Evolutionary conservation across 176 grass and related monocot species (phyloP).

Genomic region (Triticum aestivum): IWGSC_CS_RefSeq_v2.1 NC_057803.1:545188114-545188613

Average conservation of each 20-base stretch:
- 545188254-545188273: not conserved
- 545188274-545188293: not conserved
- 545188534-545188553: not conserved
- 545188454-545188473: not conserved
- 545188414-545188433: not conserved
- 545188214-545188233: not conserved
- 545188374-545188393: not conserved
- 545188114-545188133: not conserved
- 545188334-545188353: not conserved
- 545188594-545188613: conserved; percentile 8
- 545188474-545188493: not conserved
- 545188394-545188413: not conserved
- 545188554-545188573: not conserved
- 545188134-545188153: not conserved
- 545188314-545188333: too few relatives aligned
- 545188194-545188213: not conserved
- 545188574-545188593: not conserved
- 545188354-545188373: conserved; percentile 8
- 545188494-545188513: not conserved
- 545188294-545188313: not conserved
- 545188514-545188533: not conserved
- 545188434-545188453: not conserved
- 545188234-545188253: not conserved
- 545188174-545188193: too few relatives aligned
- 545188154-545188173: not conserved